Conservation (phyloP, 495 filamentous ascomycete species). For the Hypoxylon fuscum region DNA sequence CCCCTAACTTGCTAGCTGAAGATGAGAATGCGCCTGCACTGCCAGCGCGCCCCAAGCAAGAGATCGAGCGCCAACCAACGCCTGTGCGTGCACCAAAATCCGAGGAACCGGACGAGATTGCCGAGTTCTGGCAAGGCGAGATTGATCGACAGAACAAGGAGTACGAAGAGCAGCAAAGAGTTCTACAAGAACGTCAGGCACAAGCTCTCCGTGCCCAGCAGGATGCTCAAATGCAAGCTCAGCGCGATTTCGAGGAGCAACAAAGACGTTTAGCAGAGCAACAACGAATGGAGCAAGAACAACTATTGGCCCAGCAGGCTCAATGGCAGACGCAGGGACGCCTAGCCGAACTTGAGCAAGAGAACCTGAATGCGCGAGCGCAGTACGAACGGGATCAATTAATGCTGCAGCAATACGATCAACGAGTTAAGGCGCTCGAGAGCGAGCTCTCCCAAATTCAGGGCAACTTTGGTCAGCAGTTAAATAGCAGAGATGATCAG, state of each 20-base stretch:
- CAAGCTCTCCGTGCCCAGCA: constrained; percentile 72
- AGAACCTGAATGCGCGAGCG: constrained; percentile 91
- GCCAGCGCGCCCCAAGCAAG: constrained; percentile 80
- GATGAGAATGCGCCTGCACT: constrained; percentile 84
- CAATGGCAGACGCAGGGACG: constrained; percentile 92
- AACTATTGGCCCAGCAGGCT: constrained; percentile 84
- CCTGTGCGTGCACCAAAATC: constrained; percentile 70
- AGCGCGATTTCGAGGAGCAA: constrained; percentile 94
- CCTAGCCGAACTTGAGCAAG: constrained; percentile 90
- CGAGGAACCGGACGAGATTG: constrained; percentile 91
- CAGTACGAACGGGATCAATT: constrained; percentile 97
- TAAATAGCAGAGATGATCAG: constrained; percentile 89
- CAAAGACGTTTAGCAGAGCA: constrained; percentile 89
- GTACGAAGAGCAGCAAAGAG: constrained; percentile 90
- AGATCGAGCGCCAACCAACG: constrained; percentile 70
- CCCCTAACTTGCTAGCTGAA: constrained; percentile 85
- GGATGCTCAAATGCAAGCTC: constrained; percentile 79
- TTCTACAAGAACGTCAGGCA: constrained; percentile 83
- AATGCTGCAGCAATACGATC: constrained; percentile 96
- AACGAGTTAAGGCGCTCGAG: constrained; percentile 90
- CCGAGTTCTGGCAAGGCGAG: constrained; percentile 97
- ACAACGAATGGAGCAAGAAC: constrained; percentile 88
- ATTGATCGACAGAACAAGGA: constrained; percentile 89
- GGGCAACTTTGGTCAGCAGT: constrained; percentile 84
- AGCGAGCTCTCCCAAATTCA: constrained; percentile 84